Percentiles rank a stretch among this genome's conserved stretches.
Evolutionary conservation across 768 basidiomycete genomes (phyloP).

Genomic region (Rubroboletus pulcherrimus): DNA sequence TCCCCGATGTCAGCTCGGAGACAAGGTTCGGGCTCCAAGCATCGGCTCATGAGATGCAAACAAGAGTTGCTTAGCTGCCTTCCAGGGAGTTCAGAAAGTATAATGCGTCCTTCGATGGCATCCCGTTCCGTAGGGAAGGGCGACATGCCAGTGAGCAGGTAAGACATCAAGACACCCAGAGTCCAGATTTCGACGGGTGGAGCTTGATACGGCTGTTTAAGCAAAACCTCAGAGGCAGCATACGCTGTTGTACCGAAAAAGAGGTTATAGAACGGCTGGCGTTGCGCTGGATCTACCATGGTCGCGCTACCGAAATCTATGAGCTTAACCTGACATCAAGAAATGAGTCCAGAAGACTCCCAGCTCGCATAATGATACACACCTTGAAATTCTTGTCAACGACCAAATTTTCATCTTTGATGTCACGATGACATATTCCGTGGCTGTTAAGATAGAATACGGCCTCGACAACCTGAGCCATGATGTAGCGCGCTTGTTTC

Average conservation of each 20-base stretch:
- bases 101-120: constrained; percentile 63
- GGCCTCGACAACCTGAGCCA: constrained; percentile 83
- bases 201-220: constrained; percentile 84
- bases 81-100: constrained; percentile 41
- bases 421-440: constrained; percentile 91
- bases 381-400: constrained; percentile 73
- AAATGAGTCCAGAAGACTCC: constrained; percentile 9
- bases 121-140: constrained; percentile 89
- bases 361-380: neutral
- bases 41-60: constrained; percentile 64
- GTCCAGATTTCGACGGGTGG: constrained; percentile 97
- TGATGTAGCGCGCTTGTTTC: constrained; percentile 74
- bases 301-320: constrained; percentile 95
- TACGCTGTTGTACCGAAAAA: constrained; percentile 97
- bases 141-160: constrained; percentile 87
- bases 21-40: constrained; percentile 80
- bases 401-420: constrained; percentile 95
- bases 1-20: constrained; percentile 78
- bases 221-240: constrained; percentile 91
- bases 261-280: constrained; percentile 65
- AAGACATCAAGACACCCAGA: constrained; percentile 90
- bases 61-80: constrained; percentile 43
- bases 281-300: constrained; percentile 57
- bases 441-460: constrained; percentile 75
- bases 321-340: constrained; percentile 67